A percentile compares a stretch with the other conserved stretches of the same genome.
phyloP scores from a whole-genome alignment of 1,139 yeast species.

The Debaryomyces robertsiae region DNA sequence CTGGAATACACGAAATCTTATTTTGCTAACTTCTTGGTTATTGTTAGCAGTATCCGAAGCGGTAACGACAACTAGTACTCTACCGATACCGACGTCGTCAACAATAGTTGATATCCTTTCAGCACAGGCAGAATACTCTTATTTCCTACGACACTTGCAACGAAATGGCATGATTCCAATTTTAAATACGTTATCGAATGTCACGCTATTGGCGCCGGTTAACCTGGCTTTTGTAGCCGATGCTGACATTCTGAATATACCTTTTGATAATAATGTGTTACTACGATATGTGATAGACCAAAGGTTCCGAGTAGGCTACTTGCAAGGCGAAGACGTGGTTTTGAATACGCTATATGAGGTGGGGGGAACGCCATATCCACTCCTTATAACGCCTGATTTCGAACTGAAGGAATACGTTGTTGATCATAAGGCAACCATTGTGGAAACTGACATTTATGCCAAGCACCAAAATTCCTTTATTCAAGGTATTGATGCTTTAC shows the following conservation, averaged over 20 bases:
- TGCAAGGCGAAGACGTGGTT: constrained; percentile 30
- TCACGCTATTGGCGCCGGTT: constrained; percentile 83
- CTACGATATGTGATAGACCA: constrained; percentile 41
- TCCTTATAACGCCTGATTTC: constrained; percentile 33
- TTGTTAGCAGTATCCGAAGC: constrained; percentile 4
- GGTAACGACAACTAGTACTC: constrained; percentile 1
- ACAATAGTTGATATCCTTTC: constrained; percentile 80
- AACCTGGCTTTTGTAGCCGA: constrained; percentile 68
- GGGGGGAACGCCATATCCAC: constrained; percentile 25
- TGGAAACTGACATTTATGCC: constrained; percentile 67
- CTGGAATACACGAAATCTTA: not conserved
- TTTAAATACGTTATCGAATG: constrained; percentile 63
- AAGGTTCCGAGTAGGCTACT: constrained; percentile 36
- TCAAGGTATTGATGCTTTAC: constrained; percentile 64
- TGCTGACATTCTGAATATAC: not conserved
- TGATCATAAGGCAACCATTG: constrained; percentile 55
- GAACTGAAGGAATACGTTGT: constrained; percentile 37
- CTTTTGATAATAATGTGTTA: constrained; percentile 24
- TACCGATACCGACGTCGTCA: constrained; percentile 33
- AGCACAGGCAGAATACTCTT: constrained; percentile 70
- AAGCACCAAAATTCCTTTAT: constrained; percentile 70
- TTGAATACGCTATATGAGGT: constrained; percentile 33
- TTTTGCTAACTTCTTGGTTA: not conserved
- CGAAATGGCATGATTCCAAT: constrained; percentile 66
- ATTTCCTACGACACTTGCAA: constrained; percentile 67